Percentiles rank a stretch among this genome's conserved stretches.
These are phyloP conservation scores for Boehmeria nivea DNA, from an alignment of 306 rosid genomes.

Conservation along the genomic window DNA sequence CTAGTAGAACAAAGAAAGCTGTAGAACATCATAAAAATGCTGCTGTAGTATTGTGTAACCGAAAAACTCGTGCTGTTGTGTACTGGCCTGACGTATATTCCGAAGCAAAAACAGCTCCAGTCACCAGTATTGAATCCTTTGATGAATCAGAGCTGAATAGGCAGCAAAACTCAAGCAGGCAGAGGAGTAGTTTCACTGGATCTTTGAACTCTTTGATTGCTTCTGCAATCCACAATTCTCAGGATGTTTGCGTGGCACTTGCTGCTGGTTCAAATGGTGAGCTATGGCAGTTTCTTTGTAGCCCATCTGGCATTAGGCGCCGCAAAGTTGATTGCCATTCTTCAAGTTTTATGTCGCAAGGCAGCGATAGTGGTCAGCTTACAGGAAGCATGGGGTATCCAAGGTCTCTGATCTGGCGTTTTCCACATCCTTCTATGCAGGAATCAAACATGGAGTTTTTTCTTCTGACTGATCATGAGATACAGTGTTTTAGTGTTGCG, in stretches of 20 bases:
- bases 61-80: constrained; percentile 50
- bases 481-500: constrained; percentile 59
- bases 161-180: constrained; percentile 36
- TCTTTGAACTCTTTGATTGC: constrained; percentile 70
- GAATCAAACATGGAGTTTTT: constrained; percentile 50
- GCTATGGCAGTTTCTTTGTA: constrained; percentile 77
- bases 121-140: constrained; percentile 54
- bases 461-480: constrained; percentile 70
- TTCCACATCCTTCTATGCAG: constrained; percentile 33
- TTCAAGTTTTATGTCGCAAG: constrained; percentile 30
- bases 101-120: constrained; percentile 32
- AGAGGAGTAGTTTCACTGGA: constrained; percentile 32
- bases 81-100: constrained; percentile 80
- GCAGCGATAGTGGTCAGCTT: constrained; percentile 42
- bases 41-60: constrained; percentile 58
- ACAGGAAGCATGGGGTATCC: constrained; percentile 66
- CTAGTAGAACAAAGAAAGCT: constrained; percentile 35
- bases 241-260: constrained; percentile 50
- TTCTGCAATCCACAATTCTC: constrained; percentile 46
- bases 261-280: constrained; percentile 76
- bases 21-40: constrained; percentile 47
- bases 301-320: constrained; percentile 55
- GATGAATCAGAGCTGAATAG: constrained; percentile 43
- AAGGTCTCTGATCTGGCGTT: constrained; percentile 85
- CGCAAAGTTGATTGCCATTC: constrained; percentile 37